Evolutionary conservation across 805 yeast species (phyloP), one percentile per base, ranked within the genome.

Genomic region (Metschnikowia dekortorum): DNA sequence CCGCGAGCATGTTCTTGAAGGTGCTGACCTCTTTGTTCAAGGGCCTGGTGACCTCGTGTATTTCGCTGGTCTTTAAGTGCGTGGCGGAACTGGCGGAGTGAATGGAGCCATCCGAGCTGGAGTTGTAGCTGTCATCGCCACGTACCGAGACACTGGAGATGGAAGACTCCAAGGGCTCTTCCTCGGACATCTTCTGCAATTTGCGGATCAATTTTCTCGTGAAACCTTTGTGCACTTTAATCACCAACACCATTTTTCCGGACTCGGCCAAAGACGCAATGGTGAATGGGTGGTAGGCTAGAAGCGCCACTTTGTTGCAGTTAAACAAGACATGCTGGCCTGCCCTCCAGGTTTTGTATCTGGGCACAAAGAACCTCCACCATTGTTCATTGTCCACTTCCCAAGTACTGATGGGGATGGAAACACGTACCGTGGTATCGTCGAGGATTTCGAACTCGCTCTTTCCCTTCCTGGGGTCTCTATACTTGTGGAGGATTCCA

Each of bases 221-320:
- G 51, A 77, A 76, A 0, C 82, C 82, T 22, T 66, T 64, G 52
- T 69, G 66, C 18, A 63, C 65, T 50, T 72, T 65, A 31, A 76
- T 68, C 2, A 78, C 61, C 46, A 79, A 62, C 26, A 61, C 68
- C 59, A 79, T 68, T 37, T 68, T 70, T 2, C 72, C 72, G 2
- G 69, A 49, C 6, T 64, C 70, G 10, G 76, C 61, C 35, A 74
- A 55, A 45, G 75, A 69, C 3, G 74, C 59, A 45, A 76, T 73
- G 2, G 81, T 74, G 58, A 77, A 77, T 0, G 82, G 82, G 57
- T 77, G 82, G 53, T 64, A 66, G 52, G 75, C 79, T 39, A 73
- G 56, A 6, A 57, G 53, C 2, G 66, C 62, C 14, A 76, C 70
- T 48, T 67, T 67, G 4, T 68, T 58, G 7, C 77, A 75, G 44